Evolutionary conservation across 495 filamentous ascomycete genomes (phyloP), one percentile per base, ranked within the genome.

Genomic region (Podospora pseudoanserina): DNA sequence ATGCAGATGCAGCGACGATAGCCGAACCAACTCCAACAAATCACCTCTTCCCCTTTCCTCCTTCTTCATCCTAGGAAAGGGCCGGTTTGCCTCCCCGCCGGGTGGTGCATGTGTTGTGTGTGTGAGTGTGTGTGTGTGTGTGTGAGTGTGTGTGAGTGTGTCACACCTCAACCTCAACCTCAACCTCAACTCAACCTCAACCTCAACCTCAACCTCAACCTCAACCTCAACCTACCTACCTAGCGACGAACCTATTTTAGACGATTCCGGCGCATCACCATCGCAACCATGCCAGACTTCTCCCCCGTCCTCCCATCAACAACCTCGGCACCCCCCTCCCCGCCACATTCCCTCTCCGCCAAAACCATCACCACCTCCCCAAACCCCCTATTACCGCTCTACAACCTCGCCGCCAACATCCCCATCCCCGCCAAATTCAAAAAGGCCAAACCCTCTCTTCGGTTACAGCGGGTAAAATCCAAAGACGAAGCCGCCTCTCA

Each of bases 391-490:
- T 32, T 63, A 16, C 61, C 61, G n/a, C 32, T 63, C 30, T 60
- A 65, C 27, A 65, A 16, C 57, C 30, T 59, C 65, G 66, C 19
- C 49, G 39, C 54, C 7, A 27, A 44, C 27, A 16, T 39, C 18
- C 18, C 65, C 11, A 64, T 62, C 44, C 18, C 28, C 44, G 11
- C 20, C 23, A 44, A 88, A 62, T 82, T 94, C 23, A 89, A 91
- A 19, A 88, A 91, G 77, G 86, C 90, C 72, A 86, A 90, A 62
- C 91, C 90, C 60, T 90, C 89, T 72, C 79, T 94, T 74, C 90
- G 90, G 28, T 63, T 74, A 66, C 88, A 86, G 28, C 68, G 65
- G 78, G 81, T 88, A 54, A 83, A 90, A 73, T 89, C 91, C 26
- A 89, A 90, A 54, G 85, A 88, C 9, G 89, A 89, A 28, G 88